Conservation (phyloP, 2,329 filamentous ascomycete species). For the Aschersonia sp. region DNA sequence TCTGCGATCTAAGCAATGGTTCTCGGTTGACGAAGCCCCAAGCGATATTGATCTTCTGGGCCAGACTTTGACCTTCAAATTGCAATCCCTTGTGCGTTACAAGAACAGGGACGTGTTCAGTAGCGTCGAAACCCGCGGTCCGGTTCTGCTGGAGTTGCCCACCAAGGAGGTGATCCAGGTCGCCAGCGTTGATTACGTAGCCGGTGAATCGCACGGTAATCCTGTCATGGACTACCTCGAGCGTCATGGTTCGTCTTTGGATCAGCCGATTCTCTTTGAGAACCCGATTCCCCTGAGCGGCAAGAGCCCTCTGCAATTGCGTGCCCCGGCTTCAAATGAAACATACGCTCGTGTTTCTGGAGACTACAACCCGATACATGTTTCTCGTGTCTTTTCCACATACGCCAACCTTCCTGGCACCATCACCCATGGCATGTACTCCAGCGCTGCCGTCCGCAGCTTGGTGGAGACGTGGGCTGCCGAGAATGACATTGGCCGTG, state of each 20-base stretch:
- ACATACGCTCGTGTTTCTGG: slow-evolving; percentile 95
- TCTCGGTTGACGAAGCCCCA: slow-evolving; percentile 57
- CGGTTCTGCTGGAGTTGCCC: slow-evolving; percentile 85
- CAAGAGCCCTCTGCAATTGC: slow-evolving; percentile 75
- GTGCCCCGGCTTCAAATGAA: slow-evolving; percentile 91
- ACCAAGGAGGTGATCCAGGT: slow-evolving; percentile 97
- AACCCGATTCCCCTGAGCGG: slow-evolving; percentile 92
- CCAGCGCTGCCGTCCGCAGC: slow-evolving; percentile 88
- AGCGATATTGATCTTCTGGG: slow-evolving; percentile 76
- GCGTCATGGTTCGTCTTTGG: slow-evolving; percentile 80
- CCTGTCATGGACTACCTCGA: slow-evolving; percentile 93
- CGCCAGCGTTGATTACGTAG: slow-evolving; percentile 91
- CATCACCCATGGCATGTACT: slow-evolving; percentile 99
- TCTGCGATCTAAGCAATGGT: slow-evolving; percentile 95
- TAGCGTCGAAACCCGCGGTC: slow-evolving; percentile 79
- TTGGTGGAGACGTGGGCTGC: slow-evolving; percentile 97
- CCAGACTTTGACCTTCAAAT: slow-evolving; percentile 90
- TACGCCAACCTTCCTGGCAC: slow-evolving; percentile 94
- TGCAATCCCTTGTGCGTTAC: slow-evolving; percentile 82
- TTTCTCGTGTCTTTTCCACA: slow-evolving; percentile 88
- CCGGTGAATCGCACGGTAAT: slow-evolving; percentile 83
- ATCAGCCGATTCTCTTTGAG: slow-evolving; percentile 94
- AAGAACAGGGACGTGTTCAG: slow-evolving; percentile 91
- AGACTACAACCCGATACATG: slow-evolving; percentile 98
- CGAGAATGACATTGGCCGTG: slow-evolving; percentile 95